Evolutionary conservation across 2,329 filamentous ascomycete genomes (phyloP), one percentile per base, ranked within the genome.

Genomic region (Coniochaeta sp.): DNA sequence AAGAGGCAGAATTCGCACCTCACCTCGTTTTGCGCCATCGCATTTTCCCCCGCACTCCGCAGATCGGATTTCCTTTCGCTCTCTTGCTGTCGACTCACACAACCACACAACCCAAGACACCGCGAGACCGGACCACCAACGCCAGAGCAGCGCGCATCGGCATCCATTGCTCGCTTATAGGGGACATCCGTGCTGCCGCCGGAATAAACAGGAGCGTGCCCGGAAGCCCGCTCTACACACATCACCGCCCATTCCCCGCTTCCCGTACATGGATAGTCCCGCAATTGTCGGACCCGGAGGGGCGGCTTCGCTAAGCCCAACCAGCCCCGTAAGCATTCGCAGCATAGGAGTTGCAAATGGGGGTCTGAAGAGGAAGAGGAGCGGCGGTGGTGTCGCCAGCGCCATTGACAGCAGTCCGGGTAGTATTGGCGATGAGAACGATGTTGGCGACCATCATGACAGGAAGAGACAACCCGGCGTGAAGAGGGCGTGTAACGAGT

Each of bases 401-500:
- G 72, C 72, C 28, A 74, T 83, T 62, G 85, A 87, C 61, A 87
- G 84, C 70, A 87, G 84, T 64, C 84, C 85, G 3, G 83, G 80
- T 28, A 87, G 83, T 67, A 76, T 79, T 57, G 80, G 79, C 60
- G 81, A 81, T 60, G 79, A 85, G 61, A 84, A 86, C 61, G 83
- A 85, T 30, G 79, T 85, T 60, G 72, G 77, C 57, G 75, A 77
- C 56, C 80, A 83, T 58, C 73, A 78, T 54, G 84, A 87, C 66
- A 84, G 84, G 74, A 85, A 85, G 73, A 80, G 85, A 62, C 84
- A 87, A 65, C 86, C 86, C 28, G 86, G 86, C 59, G 86, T 89
- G 56, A 91, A 93, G 77, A 82, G 90, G 68, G 90, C 90, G 6
- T 93, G 90, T 74, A 93, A 93, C 70, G 89, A 93, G 73, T 93